These are phyloP conservation scores for Pezicula radicicola DNA, from an alignment of 2,329 filamentous ascomycete species.

Conservation along the genomic window DNA sequence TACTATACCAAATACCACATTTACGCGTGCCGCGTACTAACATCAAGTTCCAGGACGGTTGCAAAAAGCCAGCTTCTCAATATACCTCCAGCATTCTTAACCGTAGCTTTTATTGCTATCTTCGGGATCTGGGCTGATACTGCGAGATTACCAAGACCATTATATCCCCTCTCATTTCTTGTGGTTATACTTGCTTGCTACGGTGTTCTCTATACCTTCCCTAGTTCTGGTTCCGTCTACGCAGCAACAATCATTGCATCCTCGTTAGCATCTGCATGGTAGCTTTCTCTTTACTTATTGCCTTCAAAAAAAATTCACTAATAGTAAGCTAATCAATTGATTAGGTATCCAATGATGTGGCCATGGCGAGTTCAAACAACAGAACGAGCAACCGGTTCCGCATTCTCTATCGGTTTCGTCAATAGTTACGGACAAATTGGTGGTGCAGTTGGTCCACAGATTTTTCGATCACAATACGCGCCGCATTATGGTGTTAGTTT, in stretches of 20 bases:
- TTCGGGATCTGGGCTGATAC: constrained; percentile 41
- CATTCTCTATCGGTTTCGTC: constrained; percentile 47
- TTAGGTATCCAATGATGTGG: constrained; percentile 49
- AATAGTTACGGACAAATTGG: constrained; percentile 49
- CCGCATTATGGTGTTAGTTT: constrained; percentile 43
- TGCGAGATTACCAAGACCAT: constrained; percentile 37
- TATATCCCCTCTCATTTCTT: constrained; percentile 41
- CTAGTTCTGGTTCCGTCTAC: too few relatives aligned
- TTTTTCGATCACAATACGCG: constrained; percentile 41
- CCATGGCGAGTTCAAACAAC: constrained; percentile 49
- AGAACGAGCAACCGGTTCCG: constrained; percentile 42
- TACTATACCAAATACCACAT: too few relatives aligned
- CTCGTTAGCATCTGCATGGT: too few relatives aligned
- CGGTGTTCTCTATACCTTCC: constrained; percentile 29
- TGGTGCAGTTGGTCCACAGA: constrained; percentile 43
- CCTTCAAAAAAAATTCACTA: too few relatives aligned
- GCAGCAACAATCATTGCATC: too few relatives aligned
- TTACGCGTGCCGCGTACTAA: too few relatives aligned
- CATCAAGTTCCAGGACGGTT: constrained; percentile 26
- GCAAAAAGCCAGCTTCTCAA: constrained; percentile 46
- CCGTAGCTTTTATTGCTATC: constrained; percentile 38
- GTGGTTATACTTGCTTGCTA: constrained; percentile 42
- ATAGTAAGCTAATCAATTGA: constrained; percentile 7
- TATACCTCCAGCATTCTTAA: constrained; percentile 40
- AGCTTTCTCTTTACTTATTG: too few relatives aligned